These are phyloP conservation scores for Oryza coarctata DNA, from an alignment of 176 grass and related monocot genomes.

Conservation along the genomic window DNA sequence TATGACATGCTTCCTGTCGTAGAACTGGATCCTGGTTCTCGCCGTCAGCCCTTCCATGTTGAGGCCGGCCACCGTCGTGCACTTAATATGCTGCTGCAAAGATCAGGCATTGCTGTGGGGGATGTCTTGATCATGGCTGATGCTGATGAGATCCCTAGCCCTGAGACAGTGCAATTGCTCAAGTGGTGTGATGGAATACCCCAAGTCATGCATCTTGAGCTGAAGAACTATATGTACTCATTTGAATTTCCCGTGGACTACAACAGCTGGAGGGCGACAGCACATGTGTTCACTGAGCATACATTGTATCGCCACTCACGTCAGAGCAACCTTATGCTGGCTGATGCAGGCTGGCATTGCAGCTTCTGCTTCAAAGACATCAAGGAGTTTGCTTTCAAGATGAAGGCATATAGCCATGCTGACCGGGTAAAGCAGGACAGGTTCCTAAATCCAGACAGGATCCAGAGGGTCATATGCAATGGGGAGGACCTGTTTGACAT, in stretches of 20 bases:
- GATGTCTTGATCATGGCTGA: conserved; percentile 96
- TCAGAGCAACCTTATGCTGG: conserved; percentile 72
- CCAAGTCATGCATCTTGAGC: conserved; percentile 85
- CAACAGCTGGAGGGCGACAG: conserved; percentile 76
- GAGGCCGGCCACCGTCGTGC: conserved; percentile 73
- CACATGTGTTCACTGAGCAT: conserved; percentile 55
- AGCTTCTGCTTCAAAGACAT: conserved; percentile 95
- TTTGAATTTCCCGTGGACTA: conserved; percentile 90
- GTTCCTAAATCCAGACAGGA: conserved; percentile 70
- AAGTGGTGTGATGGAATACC: conserved; percentile 95
- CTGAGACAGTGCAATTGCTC: conserved; percentile 73
- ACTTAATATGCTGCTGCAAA: conserved; percentile 57
- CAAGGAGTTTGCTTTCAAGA: conserved; percentile 91
- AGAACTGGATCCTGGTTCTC: conserved; percentile 18
- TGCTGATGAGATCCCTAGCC: conserved; percentile 86
- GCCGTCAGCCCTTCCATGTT: conserved; percentile 54
- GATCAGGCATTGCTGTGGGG: conserved; percentile 67
- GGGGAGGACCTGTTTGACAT: conserved; percentile 91
- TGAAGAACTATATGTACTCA: conserved; percentile 90
- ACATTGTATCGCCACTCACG: conserved; percentile 83
- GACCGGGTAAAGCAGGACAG: conserved; percentile 61
- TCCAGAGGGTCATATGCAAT: conserved; percentile 86
- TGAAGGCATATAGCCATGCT: conserved; percentile 89
- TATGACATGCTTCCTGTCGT: conserved; percentile 58
- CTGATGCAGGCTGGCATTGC: conserved; percentile 92